Percentiles rank a stretch among this genome's conserved stretches.
Evolutionary conservation across 2,329 filamentous ascomycete species (phyloP).

Genomic region (Cladophialophora yegresii): DNA sequence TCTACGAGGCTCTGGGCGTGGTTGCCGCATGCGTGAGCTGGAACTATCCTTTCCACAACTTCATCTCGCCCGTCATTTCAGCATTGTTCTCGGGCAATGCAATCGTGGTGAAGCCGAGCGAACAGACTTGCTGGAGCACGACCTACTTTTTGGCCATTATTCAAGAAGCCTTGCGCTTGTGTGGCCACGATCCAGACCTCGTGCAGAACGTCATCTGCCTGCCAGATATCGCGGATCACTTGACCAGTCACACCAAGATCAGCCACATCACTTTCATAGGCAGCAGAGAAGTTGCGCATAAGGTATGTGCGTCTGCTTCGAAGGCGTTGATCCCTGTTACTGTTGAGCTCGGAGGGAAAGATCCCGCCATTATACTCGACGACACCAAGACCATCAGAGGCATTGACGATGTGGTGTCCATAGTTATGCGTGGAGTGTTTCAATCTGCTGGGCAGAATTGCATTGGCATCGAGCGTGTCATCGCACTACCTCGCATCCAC

Average conservation of each 20-base stretch:
- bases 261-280: constrained; percentile 96
- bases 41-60: constrained; percentile 97
- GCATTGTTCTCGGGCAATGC: constrained; percentile 88
- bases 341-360: constrained; percentile 92
- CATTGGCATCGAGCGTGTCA: constrained; percentile 91
- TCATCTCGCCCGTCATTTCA: constrained; percentile 87
- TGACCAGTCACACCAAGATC: constrained; percentile 83
- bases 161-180: constrained; percentile 74
- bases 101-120: constrained; percentile 89
- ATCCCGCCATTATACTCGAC: constrained; percentile 86
- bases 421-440: constrained; percentile 89
- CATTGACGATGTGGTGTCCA: constrained; percentile 72
- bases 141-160: constrained; percentile 78
- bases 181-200: constrained; percentile 78
- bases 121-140: constrained; percentile 93
- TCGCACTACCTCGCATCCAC: constrained; percentile 77
- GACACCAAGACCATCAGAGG: constrained; percentile 61
- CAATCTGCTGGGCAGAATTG: constrained; percentile 92
- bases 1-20: constrained; percentile 89
- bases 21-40: constrained; percentile 91
- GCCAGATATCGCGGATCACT: constrained; percentile 74
- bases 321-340: constrained; percentile 83
- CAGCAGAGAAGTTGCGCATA: constrained; percentile 79
- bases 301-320: constrained; percentile 83
- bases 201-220: constrained; percentile 87